Percentiles rank a stretch among this genome's conserved stretches.
Evolutionary conservation across 2,329 filamentous ascomycete species (phyloP).

Genomic region (Colletotrichum falcatum): DNA sequence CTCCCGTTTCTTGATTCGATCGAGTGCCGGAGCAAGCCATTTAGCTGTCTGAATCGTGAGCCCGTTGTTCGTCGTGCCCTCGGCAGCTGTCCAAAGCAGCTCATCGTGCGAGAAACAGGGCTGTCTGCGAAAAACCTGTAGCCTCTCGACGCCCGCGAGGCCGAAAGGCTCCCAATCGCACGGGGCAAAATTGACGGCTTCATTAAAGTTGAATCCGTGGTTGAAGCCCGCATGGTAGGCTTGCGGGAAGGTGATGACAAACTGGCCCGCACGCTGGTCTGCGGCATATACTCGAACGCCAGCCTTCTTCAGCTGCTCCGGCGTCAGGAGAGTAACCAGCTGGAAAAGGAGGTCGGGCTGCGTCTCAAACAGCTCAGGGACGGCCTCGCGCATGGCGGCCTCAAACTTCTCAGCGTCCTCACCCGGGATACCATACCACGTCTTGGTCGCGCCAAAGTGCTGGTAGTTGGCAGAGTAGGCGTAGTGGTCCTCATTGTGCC

Average conservation of each 20-base stretch:
- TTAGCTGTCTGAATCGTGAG: slow-evolving; percentile 89
- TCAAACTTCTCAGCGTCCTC: slow-evolving; percentile 96
- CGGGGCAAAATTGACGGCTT: slow-evolving; percentile 98
- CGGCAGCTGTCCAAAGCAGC: slow-evolving; percentile 88
- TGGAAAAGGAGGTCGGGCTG: slow-evolving; percentile 97
- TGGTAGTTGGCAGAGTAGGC: slow-evolving; percentile 98
- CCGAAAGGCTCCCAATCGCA: slow-evolving; percentile 95
- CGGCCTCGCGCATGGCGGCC: slow-evolving; percentile 91
- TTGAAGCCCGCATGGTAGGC: slow-evolving; percentile 99
- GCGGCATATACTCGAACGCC: slow-evolving; percentile 93
- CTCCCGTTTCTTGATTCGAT: slow-evolving; percentile 82
- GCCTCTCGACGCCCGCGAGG: slow-evolving; percentile 83
- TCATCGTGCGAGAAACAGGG: slow-evolving; percentile 99
- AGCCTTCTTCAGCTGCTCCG: slow-evolving; percentile 91
- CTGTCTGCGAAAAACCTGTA: slow-evolving; percentile 89
- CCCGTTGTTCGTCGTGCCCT: slow-evolving; percentile 74
- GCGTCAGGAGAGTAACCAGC: slow-evolving; percentile 93
- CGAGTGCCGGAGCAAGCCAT: slow-evolving; percentile 91
- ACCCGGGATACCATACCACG: slow-evolving; percentile 97
- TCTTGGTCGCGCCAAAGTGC: slow-evolving; percentile 97
- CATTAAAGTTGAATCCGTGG: slow-evolving; percentile 98
- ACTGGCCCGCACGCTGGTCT: slow-evolving; percentile 95
- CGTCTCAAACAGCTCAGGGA: slow-evolving; percentile 95
- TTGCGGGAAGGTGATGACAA: slow-evolving; percentile 96
- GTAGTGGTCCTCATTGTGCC: slow-evolving; percentile 99